A percentile compares a stretch with the other conserved stretches of the same genome.
Conservation (phyloP, 2,329 filamentous ascomycete species). For the Sporothrix inflata region DNA sequence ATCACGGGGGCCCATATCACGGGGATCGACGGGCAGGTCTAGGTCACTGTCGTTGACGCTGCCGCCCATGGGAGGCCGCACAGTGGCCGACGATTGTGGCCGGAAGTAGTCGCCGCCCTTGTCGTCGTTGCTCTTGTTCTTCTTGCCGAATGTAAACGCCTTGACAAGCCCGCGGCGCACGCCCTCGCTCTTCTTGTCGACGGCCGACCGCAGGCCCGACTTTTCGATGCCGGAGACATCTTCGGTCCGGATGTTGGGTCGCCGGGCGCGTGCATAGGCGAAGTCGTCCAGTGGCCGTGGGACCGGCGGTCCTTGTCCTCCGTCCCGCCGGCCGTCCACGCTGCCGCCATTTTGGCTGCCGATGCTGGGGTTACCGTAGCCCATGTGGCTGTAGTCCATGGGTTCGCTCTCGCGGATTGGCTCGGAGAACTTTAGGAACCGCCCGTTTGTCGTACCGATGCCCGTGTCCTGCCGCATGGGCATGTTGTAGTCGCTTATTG, state of each 20-base stretch:
- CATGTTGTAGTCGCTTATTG: constrained; percentile 45
- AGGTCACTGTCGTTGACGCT: constrained; percentile 31
- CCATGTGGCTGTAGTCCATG: constrained; percentile 37
- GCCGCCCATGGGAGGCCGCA: constrained; percentile 38
- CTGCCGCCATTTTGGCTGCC: constrained; percentile 48
- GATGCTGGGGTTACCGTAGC: constrained; percentile 37
- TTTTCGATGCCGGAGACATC: constrained; percentile 60
- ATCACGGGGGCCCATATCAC: constrained; percentile 19
- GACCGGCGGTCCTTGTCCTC: constrained; percentile 27
- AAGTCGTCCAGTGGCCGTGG: constrained; percentile 48
- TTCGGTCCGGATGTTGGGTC: constrained; percentile 51
- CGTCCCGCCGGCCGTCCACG: constrained; percentile 42
- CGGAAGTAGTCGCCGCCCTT: constrained; percentile 38
- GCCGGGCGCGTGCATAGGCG: constrained; percentile 49
- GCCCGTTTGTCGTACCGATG: constrained; percentile 49
- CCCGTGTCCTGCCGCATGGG: constrained; percentile 46
- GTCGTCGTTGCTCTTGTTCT: constrained; percentile 43
- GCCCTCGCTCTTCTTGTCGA: constrained; percentile 61
- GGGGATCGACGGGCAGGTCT: constrained; percentile 33
- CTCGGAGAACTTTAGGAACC: constrained; percentile 53
- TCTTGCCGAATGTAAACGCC: constrained; percentile 57
- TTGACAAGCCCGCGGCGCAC: constrained; percentile 58
- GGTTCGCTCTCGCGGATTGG: constrained; percentile 42
- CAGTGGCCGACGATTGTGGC: constrained; percentile 46
- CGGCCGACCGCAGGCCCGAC: constrained; percentile 54